These are phyloP conservation scores for Erodium moschatum DNA, from an alignment of 441 rosid species.

Conservation along the genomic window DNA sequence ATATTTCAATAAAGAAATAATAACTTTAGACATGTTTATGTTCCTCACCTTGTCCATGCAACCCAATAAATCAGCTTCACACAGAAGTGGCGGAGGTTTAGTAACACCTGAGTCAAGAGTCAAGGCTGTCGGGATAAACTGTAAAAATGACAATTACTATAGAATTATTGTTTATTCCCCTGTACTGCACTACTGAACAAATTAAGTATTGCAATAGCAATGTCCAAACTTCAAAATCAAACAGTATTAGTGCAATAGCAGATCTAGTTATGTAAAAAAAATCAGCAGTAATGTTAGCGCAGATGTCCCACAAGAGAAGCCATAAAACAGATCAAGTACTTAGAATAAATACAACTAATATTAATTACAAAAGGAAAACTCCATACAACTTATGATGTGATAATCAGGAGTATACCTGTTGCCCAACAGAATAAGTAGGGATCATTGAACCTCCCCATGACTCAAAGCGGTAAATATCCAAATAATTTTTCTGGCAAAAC, in stretches of 20 bases:
- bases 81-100: slow-evolving; percentile 77
- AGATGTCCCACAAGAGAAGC: neutral
- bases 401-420: slow-evolving; percentile 51
- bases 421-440: slow-evolving; percentile 66
- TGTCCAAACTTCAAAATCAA: slow-evolving; percentile 10
- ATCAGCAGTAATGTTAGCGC: neutral
- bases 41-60: slow-evolving; percentile 92
- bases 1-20: slow-evolving; percentile 3
- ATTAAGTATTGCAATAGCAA: slow-evolving; percentile 9
- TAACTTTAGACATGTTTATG: neutral
- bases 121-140: slow-evolving; percentile 71
- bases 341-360: neutral
- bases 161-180: slow-evolving; percentile 10
- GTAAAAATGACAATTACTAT: slow-evolving; percentile 32
- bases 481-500: slow-evolving; percentile 72
- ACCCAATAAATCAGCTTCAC: slow-evolving; percentile 87
- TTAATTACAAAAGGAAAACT: neutral
- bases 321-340: neutral
- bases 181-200: slow-evolving; percentile 12
- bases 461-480: slow-evolving; percentile 85
- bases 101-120: slow-evolving; percentile 87
- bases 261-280: neutral
- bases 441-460: slow-evolving; percentile 95
- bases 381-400: neutral
- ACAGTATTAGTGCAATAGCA: neutral